These are phyloP conservation scores for Calonectria henricotiae DNA, from an alignment of 2,329 filamentous ascomycete species.

Conservation along the genomic window DNA sequence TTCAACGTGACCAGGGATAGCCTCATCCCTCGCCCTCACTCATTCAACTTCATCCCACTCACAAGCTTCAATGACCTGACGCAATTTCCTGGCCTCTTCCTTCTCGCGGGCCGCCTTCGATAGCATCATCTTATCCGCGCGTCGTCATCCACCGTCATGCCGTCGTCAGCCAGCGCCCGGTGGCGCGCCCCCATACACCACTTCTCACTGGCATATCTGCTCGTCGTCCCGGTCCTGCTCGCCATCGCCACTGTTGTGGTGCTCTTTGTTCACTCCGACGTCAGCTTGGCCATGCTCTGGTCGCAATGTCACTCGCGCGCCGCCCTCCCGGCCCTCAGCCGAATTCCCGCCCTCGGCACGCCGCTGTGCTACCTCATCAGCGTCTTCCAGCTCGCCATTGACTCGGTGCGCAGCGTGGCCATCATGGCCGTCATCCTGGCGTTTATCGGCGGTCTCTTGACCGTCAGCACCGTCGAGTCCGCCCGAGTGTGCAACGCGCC, in stretches of 20 bases:
- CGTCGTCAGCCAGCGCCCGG: conserved; percentile 35
- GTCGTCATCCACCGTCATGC: conserved; percentile 32
- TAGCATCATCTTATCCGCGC: not conserved
- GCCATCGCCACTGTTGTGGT: conserved; percentile 61
- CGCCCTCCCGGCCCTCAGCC: conserved; percentile 63
- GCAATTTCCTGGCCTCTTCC: not conserved
- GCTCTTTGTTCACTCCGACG: conserved; percentile 66
- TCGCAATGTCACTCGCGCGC: conserved; percentile 69
- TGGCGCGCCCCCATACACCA: conserved; percentile 66
- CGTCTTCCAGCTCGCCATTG: conserved; percentile 65
- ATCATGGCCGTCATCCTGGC: conserved; percentile 63
- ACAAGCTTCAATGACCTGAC: not conserved
- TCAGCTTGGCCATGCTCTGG: conserved; percentile 69
- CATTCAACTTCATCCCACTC: not conserved
- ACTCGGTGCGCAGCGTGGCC: conserved; percentile 61
- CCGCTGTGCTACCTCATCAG: conserved; percentile 68
- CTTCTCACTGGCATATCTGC: conserved; percentile 68
- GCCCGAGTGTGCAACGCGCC: conserved; percentile 62
- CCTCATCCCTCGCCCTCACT: not conserved
- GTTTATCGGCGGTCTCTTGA: conserved; percentile 66
- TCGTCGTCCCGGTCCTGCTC: conserved; percentile 67
- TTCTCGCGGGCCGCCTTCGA: not conserved
- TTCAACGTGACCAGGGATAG: conserved; percentile 8
- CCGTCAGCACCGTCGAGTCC: conserved; percentile 67
- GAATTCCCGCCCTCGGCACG: conserved; percentile 64